Conservation (phyloP, 352 stramenopile species). For the Globisporangium sylvaticum region DNA sequence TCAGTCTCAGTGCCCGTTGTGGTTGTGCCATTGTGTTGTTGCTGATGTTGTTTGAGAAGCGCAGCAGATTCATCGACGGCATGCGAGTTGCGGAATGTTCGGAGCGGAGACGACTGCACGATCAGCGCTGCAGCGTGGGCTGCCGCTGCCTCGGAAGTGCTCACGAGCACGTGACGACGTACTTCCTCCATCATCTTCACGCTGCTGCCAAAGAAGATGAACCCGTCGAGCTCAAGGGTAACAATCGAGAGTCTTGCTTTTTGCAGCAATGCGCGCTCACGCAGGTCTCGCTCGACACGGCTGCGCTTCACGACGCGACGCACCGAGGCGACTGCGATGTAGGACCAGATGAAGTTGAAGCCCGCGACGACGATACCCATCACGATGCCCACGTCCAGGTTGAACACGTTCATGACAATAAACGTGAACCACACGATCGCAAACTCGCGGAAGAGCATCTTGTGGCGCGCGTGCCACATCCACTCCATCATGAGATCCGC, state of each 20-base stretch:
- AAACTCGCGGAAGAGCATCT: slow-evolving; percentile 90
- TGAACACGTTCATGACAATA: slow-evolving; percentile 90
- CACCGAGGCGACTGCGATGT: slow-evolving; percentile 65
- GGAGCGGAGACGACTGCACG: slow-evolving; percentile 10
- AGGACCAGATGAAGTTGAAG: slow-evolving; percentile 88
- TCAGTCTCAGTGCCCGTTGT: not conserved
- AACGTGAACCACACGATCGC: slow-evolving; percentile 93
- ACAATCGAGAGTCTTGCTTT: slow-evolving; percentile 78
- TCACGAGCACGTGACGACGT: slow-evolving; percentile 76
- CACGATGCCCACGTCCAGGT: slow-evolving; percentile 94
- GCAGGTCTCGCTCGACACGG: slow-evolving; percentile 74
- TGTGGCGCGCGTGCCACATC: slow-evolving; percentile 87
- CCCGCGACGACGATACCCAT: slow-evolving; percentile 87
- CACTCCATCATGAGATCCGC: slow-evolving; percentile 97
- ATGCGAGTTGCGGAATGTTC: slow-evolving; percentile 12
- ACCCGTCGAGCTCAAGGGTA: slow-evolving; percentile 80
- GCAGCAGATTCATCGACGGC: not conserved
- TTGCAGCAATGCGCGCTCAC: slow-evolving; percentile 69
- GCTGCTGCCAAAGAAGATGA: slow-evolving; percentile 86
- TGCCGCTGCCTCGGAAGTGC: slow-evolving; percentile 18
- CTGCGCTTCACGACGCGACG: slow-evolving; percentile 79
- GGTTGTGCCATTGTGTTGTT: not conserved
- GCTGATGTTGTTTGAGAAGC: not conserved
- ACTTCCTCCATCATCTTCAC: slow-evolving; percentile 88
- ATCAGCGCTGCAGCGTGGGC: slow-evolving; percentile 9